A percentile compares a stretch with the other conserved stretches of the same genome.
phyloP scores from a whole-genome alignment of 768 basidiomycete species.

The Heimioporus sp. region DNA sequence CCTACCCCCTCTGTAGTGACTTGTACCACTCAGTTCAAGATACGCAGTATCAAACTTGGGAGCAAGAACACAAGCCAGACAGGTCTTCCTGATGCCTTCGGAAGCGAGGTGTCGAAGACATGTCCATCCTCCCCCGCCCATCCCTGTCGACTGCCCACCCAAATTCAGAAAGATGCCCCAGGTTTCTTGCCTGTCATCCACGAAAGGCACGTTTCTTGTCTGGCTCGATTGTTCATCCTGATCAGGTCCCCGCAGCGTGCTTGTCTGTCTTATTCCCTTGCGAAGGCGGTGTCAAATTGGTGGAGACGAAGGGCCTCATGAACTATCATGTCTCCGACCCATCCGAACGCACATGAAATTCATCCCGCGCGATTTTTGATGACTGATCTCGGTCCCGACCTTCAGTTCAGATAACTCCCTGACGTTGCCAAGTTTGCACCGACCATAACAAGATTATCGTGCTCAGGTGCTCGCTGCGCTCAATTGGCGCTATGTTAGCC shows the following conservation, averaged over 20 bases:
- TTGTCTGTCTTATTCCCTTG: constrained; percentile 79
- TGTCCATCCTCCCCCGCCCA: constrained; percentile 50
- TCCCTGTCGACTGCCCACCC: constrained; percentile 42
- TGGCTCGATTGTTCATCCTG: background rate
- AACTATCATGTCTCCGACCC: constrained; percentile 84
- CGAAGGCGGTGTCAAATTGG: constrained; percentile 86
- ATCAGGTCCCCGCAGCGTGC: constrained; percentile 52
- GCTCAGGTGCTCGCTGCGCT: constrained; percentile 85
- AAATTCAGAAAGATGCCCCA: constrained; percentile 45
- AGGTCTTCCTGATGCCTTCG: constrained; percentile 84
- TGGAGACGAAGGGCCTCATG: constrained; percentile 95
- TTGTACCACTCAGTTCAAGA: constrained; percentile 86
- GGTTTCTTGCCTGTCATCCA: constrained; percentile 72
- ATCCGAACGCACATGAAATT: constrained; percentile 62
- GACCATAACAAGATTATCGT: constrained; percentile 66
- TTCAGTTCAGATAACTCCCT: constrained; percentile 98
- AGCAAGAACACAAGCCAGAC: constrained; percentile 89
- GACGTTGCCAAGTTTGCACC: constrained; percentile 85
- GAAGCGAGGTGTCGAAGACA: constrained; percentile 66
- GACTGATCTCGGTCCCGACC: constrained; percentile 57
- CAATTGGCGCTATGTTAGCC: constrained; percentile 89
- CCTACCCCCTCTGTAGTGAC: constrained; percentile 43
- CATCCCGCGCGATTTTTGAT: too few relatives aligned
- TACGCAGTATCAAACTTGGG: constrained; percentile 94
- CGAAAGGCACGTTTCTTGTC: constrained; percentile 55